Conservation (phyloP, 2,329 filamentous ascomycete genomes). For the Cladosporium sp. region DNA sequence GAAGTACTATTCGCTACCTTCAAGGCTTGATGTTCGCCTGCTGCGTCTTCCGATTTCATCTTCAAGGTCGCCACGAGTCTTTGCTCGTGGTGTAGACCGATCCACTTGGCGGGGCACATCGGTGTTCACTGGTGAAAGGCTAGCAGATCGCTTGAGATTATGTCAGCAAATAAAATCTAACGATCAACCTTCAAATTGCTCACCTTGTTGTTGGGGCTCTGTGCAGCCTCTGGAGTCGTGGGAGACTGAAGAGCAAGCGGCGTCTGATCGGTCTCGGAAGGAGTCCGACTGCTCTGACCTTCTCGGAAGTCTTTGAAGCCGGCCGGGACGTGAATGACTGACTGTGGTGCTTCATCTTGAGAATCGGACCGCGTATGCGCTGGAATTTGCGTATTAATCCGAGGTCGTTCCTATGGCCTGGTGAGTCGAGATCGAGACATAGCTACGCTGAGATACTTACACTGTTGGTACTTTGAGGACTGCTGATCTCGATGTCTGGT, state of each 20-base stretch:
- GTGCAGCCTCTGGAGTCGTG: constrained; percentile 36
- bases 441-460: constrained; percentile 27
- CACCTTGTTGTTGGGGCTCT: constrained; percentile 34
- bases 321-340: constrained; percentile 86
- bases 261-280: constrained; percentile 21
- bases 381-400: constrained; percentile 48
- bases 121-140: constrained; percentile 71
- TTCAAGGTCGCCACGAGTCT: constrained; percentile 75
- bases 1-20: constrained; percentile 54
- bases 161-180: constrained; percentile 25
- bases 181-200: neutral
- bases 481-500: constrained; percentile 37
- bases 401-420: constrained; percentile 36
- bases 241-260: constrained; percentile 38
- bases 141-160: constrained; percentile 34
- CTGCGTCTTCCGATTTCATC: constrained; percentile 56
- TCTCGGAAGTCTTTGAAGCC: constrained; percentile 69
- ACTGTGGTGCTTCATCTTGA: constrained; percentile 73
- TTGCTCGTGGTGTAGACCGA: constrained; percentile 76
- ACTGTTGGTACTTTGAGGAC: constrained; percentile 34
- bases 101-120: constrained; percentile 64
- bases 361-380: constrained; percentile 51
- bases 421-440: constrained; percentile 8
- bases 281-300: constrained; percentile 7
- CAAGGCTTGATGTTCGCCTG: constrained; percentile 70